Evolutionary conservation across 1,284 basidiomycete species (phyloP).

Genomic region (Omphalotus olearius): DNA sequence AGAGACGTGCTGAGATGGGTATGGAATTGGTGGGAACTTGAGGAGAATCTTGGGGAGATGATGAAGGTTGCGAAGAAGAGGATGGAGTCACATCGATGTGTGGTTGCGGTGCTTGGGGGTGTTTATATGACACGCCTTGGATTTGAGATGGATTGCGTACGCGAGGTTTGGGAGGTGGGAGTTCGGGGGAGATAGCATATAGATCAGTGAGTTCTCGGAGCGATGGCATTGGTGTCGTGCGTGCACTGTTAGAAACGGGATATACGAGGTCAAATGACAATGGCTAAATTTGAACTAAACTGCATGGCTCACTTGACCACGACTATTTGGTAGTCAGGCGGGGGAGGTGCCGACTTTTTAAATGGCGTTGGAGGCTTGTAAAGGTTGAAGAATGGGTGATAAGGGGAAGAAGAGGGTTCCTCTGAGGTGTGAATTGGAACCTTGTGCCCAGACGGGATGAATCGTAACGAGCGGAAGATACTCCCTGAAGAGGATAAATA

Average conservation of each 20-base stretch:
- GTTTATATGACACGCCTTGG: conserved; percentile 11
- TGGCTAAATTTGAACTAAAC: background rate
- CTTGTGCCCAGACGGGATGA: conserved; percentile 67
- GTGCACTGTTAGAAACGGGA: conserved; percentile 51
- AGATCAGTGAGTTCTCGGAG: conserved; percentile 63
- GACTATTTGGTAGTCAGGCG: conserved; percentile 85
- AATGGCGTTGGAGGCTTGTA: conserved; percentile 88
- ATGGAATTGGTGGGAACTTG: too few species aligned
- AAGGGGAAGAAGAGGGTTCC: conserved; percentile 46
- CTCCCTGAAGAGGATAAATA: conserved; percentile 32
- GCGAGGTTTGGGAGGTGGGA: conserved; percentile 50
- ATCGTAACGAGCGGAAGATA: conserved; percentile 70
- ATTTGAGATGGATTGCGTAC: conserved; percentile 29
- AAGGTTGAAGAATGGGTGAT: conserved; percentile 84
- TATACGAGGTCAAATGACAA: background rate
- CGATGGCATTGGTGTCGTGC: conserved; percentile 70
- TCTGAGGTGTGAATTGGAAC: conserved; percentile 29
- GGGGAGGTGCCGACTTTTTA: conserved; percentile 73
- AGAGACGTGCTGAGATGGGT: background rate
- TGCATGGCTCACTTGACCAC: conserved; percentile 68
- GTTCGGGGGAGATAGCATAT: conserved; percentile 58
- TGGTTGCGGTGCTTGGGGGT: conserved; percentile 3
- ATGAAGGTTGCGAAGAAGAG: too few species aligned
- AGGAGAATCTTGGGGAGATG: too few species aligned
- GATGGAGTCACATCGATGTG: too few species aligned